Evolutionary conservation across 768 basidiomycete species (phyloP), one percentile per base, ranked within the genome.

Genomic region (Atractiella rhizophila): DNA sequence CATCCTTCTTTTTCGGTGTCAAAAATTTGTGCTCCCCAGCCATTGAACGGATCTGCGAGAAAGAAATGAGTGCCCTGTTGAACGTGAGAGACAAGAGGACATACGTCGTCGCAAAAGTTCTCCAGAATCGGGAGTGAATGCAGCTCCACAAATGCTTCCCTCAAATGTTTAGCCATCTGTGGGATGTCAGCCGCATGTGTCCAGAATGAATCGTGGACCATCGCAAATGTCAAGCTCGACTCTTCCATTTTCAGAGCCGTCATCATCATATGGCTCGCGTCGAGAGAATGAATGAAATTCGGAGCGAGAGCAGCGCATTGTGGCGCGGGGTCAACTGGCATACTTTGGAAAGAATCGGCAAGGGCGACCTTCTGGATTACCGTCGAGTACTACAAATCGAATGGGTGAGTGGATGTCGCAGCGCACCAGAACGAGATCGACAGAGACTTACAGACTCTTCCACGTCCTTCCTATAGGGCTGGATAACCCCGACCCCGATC

Each of bases 151-250:
- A 98, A 98, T 1, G 80, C 82, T 32, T 86, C 77, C 23, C 88
- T 76, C 52, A 96, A 88, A 51, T 78, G 66, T 35, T 64, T 65
- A 0, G 81, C 78, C 83, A 96, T 88, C 38, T 70, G 61, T 59
- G 91, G 80, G 40, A 94, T 75, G 48, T 67, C 69, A 33, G 63
- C 69, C 0, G 91, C 76, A 55, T 98, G 91, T 4, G 88, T 94
- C 91, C 91, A 98, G 61, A 94, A 98, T 1, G 91, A 96, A 56
- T 98, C 91, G 55, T 98, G 91, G 10, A 98, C 91, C 1, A 83
- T 79, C 1, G 88, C 86, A 57, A 94, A 96, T 0, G 74, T 73
- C 49, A 98, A 54, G 28, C 64, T 66, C 52, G 68, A 69, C 11
- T 73, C 68, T 78, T 83, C 51, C 2, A 28, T 15, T 49, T 82